These are phyloP conservation scores for Simplicillium aogashimaense DNA, from an alignment of 2,329 filamentous ascomycete genomes.

Conservation along the genomic window DNA sequence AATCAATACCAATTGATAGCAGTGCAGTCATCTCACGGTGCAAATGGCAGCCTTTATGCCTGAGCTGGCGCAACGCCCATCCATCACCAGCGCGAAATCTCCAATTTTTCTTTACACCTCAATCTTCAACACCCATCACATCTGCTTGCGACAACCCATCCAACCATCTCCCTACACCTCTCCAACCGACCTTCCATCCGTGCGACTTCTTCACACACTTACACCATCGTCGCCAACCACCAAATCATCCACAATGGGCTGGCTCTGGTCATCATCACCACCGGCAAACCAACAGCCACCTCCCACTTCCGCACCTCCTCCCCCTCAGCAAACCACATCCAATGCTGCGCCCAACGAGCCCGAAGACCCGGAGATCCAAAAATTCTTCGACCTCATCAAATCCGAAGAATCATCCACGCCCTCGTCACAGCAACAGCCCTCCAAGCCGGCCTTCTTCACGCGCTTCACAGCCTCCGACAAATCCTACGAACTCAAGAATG, in stretches of 20 bases:
- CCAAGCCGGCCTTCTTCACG: conserved; percentile 20
- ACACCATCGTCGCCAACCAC: background rate
- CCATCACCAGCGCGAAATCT: no score
- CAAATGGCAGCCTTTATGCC: no score
- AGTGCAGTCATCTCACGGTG: no score
- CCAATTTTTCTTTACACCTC: no score
- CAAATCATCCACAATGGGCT: conserved; percentile 39
- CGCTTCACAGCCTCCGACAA: conserved; percentile 24
- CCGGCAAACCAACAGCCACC: conserved; percentile 13
- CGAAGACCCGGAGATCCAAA: conserved; percentile 41
- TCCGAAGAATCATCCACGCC: conserved; percentile 17
- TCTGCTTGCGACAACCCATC: no score
- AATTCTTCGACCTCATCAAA: conserved; percentile 40
- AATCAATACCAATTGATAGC: no score
- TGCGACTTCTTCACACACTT: background rate
- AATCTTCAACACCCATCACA: no score
- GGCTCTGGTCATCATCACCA: conserved; percentile 45
- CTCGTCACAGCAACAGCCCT: conserved; percentile 8
- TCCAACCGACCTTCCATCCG: no score
- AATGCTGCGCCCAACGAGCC: conserved; percentile 15
- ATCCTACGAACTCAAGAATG: conserved; percentile 13
- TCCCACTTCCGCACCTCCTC: conserved; percentile 10
- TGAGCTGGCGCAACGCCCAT: no score
- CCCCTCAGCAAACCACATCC: conserved; percentile 7
- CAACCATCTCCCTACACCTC: no score